Percentiles rank a stretch among this genome's conserved stretches.
These are phyloP conservation scores for Powellomyces hirtus DNA, from an alignment of 192 early-diverging fungal genomes.

Conservation along the genomic window DNA sequence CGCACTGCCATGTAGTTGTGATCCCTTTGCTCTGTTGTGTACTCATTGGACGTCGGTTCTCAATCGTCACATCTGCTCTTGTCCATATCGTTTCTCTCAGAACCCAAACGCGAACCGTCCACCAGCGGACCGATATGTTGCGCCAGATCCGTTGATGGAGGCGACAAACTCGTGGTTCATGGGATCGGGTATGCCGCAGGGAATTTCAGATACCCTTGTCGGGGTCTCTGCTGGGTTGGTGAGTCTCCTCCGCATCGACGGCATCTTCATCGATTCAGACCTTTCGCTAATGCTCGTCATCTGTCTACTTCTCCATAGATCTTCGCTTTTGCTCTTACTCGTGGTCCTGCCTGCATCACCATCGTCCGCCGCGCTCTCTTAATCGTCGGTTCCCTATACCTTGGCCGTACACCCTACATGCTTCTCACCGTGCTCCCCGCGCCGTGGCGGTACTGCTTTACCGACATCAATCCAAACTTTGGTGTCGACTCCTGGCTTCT, in stretches of 20 bases:
- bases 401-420: slow-evolving; percentile 11
- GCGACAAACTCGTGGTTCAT: slow-evolving; percentile 7
- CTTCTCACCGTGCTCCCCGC: slow-evolving; percentile 6
- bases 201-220: slow-evolving; percentile 12
- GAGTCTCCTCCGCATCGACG: neutral
- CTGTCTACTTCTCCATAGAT: too few species aligned
- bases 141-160: slow-evolving; percentile 13
- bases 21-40: too few species aligned
- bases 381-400: slow-evolving; percentile 16
- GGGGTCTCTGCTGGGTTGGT: slow-evolving; percentile 4
- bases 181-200: neutral
- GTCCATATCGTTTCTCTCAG: neutral
- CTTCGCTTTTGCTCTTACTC: slow-evolving; percentile 10
- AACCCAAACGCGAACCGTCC: slow-evolving; percentile 17
- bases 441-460: slow-evolving; percentile 13
- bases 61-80: too few species aligned
- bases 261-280: neutral
- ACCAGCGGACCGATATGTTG: slow-evolving; percentile 12
- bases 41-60: too few species aligned
- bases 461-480: slow-evolving; percentile 12
- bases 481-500: slow-evolving; percentile 10
- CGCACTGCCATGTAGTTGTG: too few species aligned
- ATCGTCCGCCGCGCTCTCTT: slow-evolving; percentile 17
- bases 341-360: slow-evolving; percentile 3
- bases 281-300: too few species aligned